Evolutionary conservation across 1,139 yeast genomes (phyloP), one percentile per base, ranked within the genome.

Genomic region (Groenewaldozyma sp.): DNA sequence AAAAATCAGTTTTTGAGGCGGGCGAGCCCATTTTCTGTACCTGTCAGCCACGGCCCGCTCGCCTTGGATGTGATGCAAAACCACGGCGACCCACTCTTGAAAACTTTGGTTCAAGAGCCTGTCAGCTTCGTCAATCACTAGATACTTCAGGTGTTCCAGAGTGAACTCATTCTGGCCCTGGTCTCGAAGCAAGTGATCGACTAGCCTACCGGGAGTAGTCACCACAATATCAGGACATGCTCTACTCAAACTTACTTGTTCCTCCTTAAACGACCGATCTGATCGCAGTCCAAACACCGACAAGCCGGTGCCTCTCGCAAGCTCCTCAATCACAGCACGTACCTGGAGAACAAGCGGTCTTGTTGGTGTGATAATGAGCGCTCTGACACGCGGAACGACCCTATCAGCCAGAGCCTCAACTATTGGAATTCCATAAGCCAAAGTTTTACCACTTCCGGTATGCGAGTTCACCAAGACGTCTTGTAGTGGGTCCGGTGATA

Each of bases 61-160:
- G 11, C 31, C 36, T 3, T 31, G 42, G 24, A 80, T 58, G 24
- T 70, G 68, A 2, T 63, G 49, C 42, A 81, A 71, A n/a, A 91
- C 64, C 1, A 77, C 69, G 38, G 73, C 72, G 48, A 88, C 77
- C 99, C 99, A 91, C 57, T 86, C 86, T 60, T 91, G 97, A 61
- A 86, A 91, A 24, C 84, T 76, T 58, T 91, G 97, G 56, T 86
- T 86, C 48, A 91, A 70, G 42, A 91, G 66, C 44, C 95, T 69
- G 65, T 91, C 99, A 2, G 97, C 98, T 62, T 91, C 99, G 63
- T 91, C 99, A 32, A 91, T 74, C 3, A 91, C 83, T 50, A 93
- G 65, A 58, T 73, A 86, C 48, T 75, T 69, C 44, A 91, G 65
- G 43, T 71, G 65, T 18, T 64, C 59, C 42, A 86, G 59, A 26